A percentile compares a stretch with the other conserved stretches of the same genome.
Evolutionary conservation across 2,329 filamentous ascomycete species (phyloP).

Genomic region (Fusarium floridanum): DNA sequence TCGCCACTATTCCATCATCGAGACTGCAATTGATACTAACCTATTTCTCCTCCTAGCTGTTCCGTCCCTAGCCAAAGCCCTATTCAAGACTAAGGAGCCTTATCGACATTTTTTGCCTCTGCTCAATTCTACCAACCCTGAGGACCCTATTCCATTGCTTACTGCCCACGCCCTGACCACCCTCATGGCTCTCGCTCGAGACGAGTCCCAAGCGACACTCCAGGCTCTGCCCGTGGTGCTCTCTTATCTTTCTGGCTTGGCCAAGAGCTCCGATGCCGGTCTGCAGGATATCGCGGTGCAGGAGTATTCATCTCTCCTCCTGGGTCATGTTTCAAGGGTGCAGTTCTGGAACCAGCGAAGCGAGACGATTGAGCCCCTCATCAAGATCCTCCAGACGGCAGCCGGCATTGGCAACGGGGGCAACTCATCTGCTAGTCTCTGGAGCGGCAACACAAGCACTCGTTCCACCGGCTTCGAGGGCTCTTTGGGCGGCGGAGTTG

Average conservation of each 20-base stretch:
- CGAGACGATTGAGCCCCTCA: slow-evolving; percentile 84
- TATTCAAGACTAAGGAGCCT: slow-evolving; percentile 81
- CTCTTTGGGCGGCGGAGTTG: slow-evolving; percentile 82
- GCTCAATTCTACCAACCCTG: slow-evolving; percentile 80
- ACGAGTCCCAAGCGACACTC: slow-evolving; percentile 74
- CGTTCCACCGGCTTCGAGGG: slow-evolving; percentile 74
- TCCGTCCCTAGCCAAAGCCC: slow-evolving; percentile 80
- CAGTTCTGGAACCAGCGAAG: slow-evolving; percentile 93
- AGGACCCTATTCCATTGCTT: slow-evolving; percentile 89
- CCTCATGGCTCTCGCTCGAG: slow-evolving; percentile 77
- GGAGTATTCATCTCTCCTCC: slow-evolving; percentile 87
- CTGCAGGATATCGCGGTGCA: slow-evolving; percentile 96
- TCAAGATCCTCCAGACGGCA: slow-evolving; percentile 85
- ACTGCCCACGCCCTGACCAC: slow-evolving; percentile 88
- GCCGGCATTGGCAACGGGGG: slow-evolving; percentile 78
- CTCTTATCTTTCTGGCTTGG: slow-evolving; percentile 85
- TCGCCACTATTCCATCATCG: slow-evolving; percentile 15
- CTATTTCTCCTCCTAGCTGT: slow-evolving; percentile 70
- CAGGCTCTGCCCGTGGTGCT: slow-evolving; percentile 86
- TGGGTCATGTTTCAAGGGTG: slow-evolving; percentile 78
- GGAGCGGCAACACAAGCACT: slow-evolving; percentile 66
- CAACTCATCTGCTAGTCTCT: slow-evolving; percentile 70
- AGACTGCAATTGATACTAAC: slow-evolving; percentile 31
- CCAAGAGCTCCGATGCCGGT: slow-evolving; percentile 87
- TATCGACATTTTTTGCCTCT: slow-evolving; percentile 88